A percentile compares a stretch with the other conserved stretches of the same genome.
These are phyloP conservation scores for Curvularia hawaiiensis DNA, from an alignment of 2,329 filamentous ascomycete genomes.

Conservation along the genomic window DNA sequence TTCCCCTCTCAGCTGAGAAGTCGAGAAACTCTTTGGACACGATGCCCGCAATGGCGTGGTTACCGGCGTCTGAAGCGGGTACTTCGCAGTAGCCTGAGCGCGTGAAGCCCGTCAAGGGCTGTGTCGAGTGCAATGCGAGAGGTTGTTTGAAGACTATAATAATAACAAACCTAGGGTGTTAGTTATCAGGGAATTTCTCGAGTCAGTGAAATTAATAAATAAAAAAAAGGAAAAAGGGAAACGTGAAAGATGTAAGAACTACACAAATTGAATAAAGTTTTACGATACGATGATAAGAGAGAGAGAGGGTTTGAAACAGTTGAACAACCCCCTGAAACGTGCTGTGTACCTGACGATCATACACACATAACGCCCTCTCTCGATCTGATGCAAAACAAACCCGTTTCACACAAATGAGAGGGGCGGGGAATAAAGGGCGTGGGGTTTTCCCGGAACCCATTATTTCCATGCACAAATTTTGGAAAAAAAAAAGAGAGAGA, in stretches of 20 bases:
- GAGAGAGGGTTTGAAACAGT: too few relatives aligned
- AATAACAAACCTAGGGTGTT: neutral
- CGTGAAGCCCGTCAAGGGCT: conserved; percentile 65
- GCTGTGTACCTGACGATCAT: conserved; percentile 6
- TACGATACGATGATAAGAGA: too few relatives aligned
- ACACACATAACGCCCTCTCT: too few relatives aligned
- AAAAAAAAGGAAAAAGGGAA: too few relatives aligned
- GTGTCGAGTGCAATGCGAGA: conserved; percentile 62
- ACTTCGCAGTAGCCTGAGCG: conserved; percentile 66
- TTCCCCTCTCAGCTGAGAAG: conserved; percentile 63
- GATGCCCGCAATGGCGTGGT: conserved; percentile 63
- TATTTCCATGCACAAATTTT: too few relatives aligned
- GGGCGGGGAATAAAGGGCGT: neutral
- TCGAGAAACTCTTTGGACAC: conserved; percentile 67
- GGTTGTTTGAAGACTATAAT: conserved; percentile 31
- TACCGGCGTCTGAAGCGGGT: conserved; percentile 60
- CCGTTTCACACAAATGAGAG: conserved; percentile 12
- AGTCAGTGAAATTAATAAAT: neutral
- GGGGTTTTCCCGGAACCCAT: too few relatives aligned
- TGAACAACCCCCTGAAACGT: conserved; percentile 4
- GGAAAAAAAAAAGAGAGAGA: too few relatives aligned
- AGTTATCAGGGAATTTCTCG: neutral
- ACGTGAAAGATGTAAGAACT: too few relatives aligned
- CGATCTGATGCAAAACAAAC: conserved; percentile 1
- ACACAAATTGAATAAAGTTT: too few relatives aligned